These are phyloP conservation scores for Polygonum aviculare DNA, from an alignment of 148 eudicot genomes.

Conservation along the genomic window DNA sequence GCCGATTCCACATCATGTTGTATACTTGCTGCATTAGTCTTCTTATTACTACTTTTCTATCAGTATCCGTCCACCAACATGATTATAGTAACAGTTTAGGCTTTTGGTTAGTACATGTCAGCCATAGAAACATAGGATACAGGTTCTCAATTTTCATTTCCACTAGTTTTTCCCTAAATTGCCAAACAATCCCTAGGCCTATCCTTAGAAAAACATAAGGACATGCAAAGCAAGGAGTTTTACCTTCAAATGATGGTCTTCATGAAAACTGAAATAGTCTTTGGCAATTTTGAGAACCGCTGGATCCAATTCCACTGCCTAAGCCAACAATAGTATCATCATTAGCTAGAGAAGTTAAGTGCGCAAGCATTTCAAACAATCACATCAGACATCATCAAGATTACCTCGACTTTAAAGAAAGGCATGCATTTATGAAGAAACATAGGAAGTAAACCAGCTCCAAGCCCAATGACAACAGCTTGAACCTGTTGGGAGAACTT, in stretches of 20 bases:
- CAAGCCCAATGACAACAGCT: constrained; percentile 83
- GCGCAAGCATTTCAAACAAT: constrained; percentile 5
- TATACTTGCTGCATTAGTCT: not conserved
- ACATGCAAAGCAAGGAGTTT: not conserved
- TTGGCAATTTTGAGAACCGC: constrained; percentile 59
- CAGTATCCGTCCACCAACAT: not conserved
- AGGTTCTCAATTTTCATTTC: not conserved
- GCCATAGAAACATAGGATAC: not conserved
- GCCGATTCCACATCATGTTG: not conserved
- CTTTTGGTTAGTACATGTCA: not conserved
- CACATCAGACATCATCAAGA: constrained; percentile 10
- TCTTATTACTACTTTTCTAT: not conserved
- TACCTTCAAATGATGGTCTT: constrained; percentile 79
- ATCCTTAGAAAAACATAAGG: not conserved
- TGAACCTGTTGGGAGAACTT: constrained; percentile 36
- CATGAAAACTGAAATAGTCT: constrained; percentile 59
- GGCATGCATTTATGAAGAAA: constrained; percentile 64
- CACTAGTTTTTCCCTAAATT: not conserved
- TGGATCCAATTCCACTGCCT: constrained; percentile 93
- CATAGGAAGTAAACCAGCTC: constrained; percentile 96
- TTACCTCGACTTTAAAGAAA: constrained; percentile 57
- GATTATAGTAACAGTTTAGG: not conserved
- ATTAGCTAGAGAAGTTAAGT: constrained; percentile 16
- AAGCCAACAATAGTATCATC: constrained; percentile 13
- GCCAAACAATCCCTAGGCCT: not conserved